Base-by-base conservation (phyloP, 2,329 filamentous ascomycete species). In the Hymenoscyphus infarciens region DNA sequence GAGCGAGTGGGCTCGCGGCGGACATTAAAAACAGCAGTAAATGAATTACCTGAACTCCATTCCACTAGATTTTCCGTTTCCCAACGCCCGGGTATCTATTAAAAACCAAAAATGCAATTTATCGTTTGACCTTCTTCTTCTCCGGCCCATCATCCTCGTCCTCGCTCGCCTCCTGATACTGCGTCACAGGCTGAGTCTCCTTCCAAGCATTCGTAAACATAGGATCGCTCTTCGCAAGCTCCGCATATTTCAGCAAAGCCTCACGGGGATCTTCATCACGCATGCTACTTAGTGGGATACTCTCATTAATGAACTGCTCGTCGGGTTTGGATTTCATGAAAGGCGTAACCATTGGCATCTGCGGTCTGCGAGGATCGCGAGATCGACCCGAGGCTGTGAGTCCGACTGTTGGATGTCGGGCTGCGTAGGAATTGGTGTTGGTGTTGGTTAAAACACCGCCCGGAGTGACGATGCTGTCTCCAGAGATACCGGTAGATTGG, bases 161-260 rank as follows among this genome's bases (percentile, higher is more conserved):
- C 71, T 96, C 94, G 74, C 92, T 96, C 38, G 95, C 72, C 53
- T 97, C 91, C 7, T 90, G 90, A 78, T 96, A 99, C 68, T 97
- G 89, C 29, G 93, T 92, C 69, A 93, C 88, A 0, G 95, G 95
- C 78, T 98, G 94, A 42, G 92, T 98, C 70, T 89, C 83, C 73
- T 89, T 90, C 90, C 92, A 99, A 16, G 93, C 95, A 69, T 90
- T 91, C 33, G 95, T 99, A 73, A 98, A 99, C 71, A 97, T 83
- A 0, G 93, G 94, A 74, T 98, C 93, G 74, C 91, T 94, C 77
- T 96, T 87, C 13, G 93, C 92, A 74, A 96, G 88, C 61, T 96
- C 91, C 42, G 92, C 94, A 80, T 98, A 99, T 79, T 96, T 97
- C 64, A 99, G 79, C 72, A 99, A 79, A 55, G 95, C 95, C 77